phyloP scores from a whole-genome alignment of 257 asterid species.

The Penstemon davidsonii region DNA sequence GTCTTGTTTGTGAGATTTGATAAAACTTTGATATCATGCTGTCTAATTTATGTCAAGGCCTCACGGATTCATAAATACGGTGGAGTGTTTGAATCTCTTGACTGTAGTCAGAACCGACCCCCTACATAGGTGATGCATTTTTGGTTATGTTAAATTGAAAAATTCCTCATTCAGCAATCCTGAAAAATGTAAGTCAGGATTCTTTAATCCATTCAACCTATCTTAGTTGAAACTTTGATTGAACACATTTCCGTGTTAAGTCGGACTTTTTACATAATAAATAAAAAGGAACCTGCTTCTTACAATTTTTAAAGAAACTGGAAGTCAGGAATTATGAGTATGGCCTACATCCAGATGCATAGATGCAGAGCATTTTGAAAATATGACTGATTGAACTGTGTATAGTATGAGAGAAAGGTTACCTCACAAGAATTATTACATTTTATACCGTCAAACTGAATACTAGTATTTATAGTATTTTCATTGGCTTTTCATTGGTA shows the following conservation, averaged over 20 bases:
- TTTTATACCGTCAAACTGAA: neutral
- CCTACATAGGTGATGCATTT: neutral
- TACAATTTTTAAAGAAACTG: neutral
- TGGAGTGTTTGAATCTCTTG: neutral
- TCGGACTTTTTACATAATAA: neutral
- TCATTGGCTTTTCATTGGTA: constrained; percentile 30
- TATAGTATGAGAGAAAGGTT: neutral
- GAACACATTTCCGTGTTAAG: no score
- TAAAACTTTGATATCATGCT: constrained; percentile 9
- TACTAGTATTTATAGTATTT: constrained; percentile 5
- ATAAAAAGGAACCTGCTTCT: constrained; percentile 10
- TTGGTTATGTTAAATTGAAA: neutral
- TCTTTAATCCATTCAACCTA: no score
- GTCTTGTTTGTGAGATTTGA: neutral
- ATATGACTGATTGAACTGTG: constrained; percentile 9
- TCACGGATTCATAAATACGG: neutral
- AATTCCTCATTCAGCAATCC: constrained; percentile 1
- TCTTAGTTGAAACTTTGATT: no score
- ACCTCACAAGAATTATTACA: neutral
- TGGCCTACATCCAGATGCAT: constrained; percentile 3
- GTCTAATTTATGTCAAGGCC: neutral
- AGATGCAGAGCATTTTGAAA: neutral
- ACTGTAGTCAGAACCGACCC: neutral
- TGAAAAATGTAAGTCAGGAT: no score
- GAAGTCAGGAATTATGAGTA: constrained; percentile 11